Conservation (phyloP, 192 early-diverging fungal species). For the Entomortierella chlamydospora region DNA sequence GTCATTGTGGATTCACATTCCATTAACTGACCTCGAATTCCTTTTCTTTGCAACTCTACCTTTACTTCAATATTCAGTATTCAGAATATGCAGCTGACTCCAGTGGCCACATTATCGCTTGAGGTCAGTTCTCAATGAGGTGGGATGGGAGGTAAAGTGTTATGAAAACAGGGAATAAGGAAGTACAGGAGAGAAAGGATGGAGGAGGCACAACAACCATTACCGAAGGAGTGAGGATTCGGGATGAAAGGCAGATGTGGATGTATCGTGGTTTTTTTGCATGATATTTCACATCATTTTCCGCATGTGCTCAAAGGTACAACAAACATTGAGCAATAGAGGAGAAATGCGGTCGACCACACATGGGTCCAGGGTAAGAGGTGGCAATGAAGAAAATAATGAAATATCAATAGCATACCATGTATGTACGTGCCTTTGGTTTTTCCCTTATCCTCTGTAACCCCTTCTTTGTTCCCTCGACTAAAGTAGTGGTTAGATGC, state of each 20-base stretch:
- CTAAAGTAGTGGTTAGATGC: too few species aligned
- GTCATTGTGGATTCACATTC: constrained; percentile 4
- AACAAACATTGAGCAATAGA: too few species aligned
- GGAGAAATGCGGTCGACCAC: too few species aligned
- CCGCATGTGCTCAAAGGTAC: constrained; percentile 7
- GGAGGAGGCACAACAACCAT: too few species aligned
- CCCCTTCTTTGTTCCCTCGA: too few species aligned
- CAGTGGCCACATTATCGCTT: background rate
- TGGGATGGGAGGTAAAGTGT: background rate
- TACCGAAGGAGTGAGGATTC: background rate
- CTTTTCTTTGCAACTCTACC: too few species aligned
- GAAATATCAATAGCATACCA: background rate
- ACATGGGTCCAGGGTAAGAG: background rate
- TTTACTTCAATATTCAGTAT: too few species aligned
- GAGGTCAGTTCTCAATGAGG: background rate
- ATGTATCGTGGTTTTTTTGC: constrained; percentile 40
- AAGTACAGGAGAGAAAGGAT: background rate
- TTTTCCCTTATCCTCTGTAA: too few species aligned
- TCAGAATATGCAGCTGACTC: too few species aligned
- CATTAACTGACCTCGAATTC: too few species aligned
- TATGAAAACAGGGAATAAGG: constrained; percentile 16
- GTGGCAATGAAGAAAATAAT: background rate
- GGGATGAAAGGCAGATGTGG: constrained; percentile 4
- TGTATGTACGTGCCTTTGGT: too few species aligned
- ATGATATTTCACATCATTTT: constrained; percentile 35